Base-by-base conservation (phyloP, 805 yeast species). In the Wickerhamomyces strasburgensis region DNA sequence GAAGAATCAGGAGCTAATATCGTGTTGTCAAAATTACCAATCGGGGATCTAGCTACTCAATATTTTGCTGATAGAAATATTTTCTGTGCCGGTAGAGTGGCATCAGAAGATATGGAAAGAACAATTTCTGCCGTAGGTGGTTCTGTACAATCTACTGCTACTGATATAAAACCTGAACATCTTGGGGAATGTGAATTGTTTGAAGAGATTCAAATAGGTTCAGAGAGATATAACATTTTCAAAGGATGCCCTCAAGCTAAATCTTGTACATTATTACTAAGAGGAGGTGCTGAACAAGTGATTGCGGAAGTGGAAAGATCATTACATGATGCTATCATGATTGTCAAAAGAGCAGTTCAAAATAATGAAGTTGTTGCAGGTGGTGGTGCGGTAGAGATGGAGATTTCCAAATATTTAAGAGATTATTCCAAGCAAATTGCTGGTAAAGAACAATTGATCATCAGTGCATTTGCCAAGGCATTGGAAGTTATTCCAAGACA, bases 341-440 rank as follows among this genome's bases (percentile, higher is more conserved):
- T 93, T 60, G 98, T 90, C 31, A 90, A 89, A 65, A 75, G 98
- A 52, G 94, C 98, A 2, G 78, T 93, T 29, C 80, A 84, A 56
- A 89, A 89, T 58, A 83, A 80, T 55, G 67, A 76, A 19, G 79
- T 93, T 48, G 98, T 93, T 40, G 98, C 96, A 11, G 99, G 99
- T 44, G 99, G 99, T 47, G 99, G 99, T 46, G 99, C 99, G 25
- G 83, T 88, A 46, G 98, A 93, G 64, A 93, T 93, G 98, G 98
- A 93, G 58, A 57, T 93, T 28, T 88, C 97, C 27, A 86, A 78
- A 59, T 78, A 84, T 59, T 71, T 93, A 51, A 77, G 98, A 55
- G 96, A 87, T 51, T 75, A 80, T 55, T 80, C 97, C 17, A 80
- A 82, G 55, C 75, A 86, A 14, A 84, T 93, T 51, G 87, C 96